Evolutionary conservation across 2,329 filamentous ascomycete genomes (phyloP).

Genomic region (Aspergillus aculeatus): DNA sequence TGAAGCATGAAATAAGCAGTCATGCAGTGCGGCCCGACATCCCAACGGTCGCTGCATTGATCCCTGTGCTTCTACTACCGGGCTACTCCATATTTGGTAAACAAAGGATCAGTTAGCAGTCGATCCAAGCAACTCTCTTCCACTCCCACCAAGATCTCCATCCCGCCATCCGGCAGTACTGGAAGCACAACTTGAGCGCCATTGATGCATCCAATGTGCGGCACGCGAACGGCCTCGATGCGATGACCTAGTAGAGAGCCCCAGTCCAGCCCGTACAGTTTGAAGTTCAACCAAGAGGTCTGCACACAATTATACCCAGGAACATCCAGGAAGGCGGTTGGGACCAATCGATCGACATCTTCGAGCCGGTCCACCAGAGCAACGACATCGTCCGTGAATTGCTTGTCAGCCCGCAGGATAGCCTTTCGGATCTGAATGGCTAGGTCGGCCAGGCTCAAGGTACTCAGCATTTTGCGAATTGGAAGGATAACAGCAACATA

Average conservation of each 20-base stretch:
- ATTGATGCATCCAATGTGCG: constrained; percentile 35
- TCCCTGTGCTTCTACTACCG: not conserved
- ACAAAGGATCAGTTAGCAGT: constrained; percentile 32
- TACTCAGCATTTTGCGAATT: constrained; percentile 29
- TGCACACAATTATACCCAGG: constrained; percentile 36
- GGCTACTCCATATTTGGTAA: constrained; percentile 25
- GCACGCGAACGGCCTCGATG: constrained; percentile 33
- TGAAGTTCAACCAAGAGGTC: constrained; percentile 37
- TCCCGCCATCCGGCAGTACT: constrained; percentile 31
- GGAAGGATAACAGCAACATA: constrained; percentile 30
- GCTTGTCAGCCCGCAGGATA: constrained; percentile 30
- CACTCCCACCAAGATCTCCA: constrained; percentile 37
- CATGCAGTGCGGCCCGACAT: too few species aligned
- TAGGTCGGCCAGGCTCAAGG: constrained; percentile 33
- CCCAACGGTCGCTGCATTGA: too few species aligned
- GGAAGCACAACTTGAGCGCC: constrained; percentile 35
- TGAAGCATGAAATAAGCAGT: too few species aligned
- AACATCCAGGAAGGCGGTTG: constrained; percentile 38
- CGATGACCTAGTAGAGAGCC: constrained; percentile 29
- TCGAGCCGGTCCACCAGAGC: constrained; percentile 31
- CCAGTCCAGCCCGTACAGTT: constrained; percentile 36
- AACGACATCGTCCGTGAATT: constrained; percentile 31
- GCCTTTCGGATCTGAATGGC: constrained; percentile 37
- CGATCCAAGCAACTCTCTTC: constrained; percentile 29
- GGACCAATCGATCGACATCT: constrained; percentile 33